Evolutionary conservation across 2,329 filamentous ascomycete genomes (phyloP).

Genomic region (Keithomyces neogunnii): DNA sequence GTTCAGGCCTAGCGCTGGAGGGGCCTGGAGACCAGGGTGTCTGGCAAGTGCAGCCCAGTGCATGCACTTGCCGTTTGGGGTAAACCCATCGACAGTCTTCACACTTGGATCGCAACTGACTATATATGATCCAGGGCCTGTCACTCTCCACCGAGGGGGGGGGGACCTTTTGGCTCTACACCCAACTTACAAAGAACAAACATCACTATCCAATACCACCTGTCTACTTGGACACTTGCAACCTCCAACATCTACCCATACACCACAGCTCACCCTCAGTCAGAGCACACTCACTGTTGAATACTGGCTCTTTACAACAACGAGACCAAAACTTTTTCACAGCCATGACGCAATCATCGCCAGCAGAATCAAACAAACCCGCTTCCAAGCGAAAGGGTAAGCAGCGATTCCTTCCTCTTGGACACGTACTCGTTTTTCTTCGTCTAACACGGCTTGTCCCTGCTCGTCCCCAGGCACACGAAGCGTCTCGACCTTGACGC

Average conservation of each 20-base stretch:
- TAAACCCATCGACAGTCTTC: neutral
- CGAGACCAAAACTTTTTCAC: constrained; percentile 1
- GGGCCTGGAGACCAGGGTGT: neutral
- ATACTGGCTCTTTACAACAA: constrained; percentile 1
- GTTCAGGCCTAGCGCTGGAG: neutral
- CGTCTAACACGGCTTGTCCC: neutral
- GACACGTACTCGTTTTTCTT: too few species aligned
- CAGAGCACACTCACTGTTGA: too few species aligned
- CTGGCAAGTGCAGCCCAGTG: neutral
- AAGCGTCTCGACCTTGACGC: constrained; percentile 79
- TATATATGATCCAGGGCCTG: neutral
- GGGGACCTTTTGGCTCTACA: neutral
- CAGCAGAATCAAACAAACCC: constrained; percentile 32
- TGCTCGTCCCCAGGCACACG: constrained; percentile 42
- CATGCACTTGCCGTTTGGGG: neutral
- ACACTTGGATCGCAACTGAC: neutral
- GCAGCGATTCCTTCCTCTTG: constrained; percentile 4
- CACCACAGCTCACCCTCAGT: neutral
- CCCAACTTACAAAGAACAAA: neutral
- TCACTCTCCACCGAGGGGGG: neutral
- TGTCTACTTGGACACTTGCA: neutral
- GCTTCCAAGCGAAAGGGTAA: constrained; percentile 37
- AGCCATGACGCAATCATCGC: constrained; percentile 33
- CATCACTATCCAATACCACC: neutral
- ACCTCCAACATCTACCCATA: neutral